Evolutionary conservation across 2,329 filamentous ascomycete genomes (phyloP).

Genomic region (Fusarium bactridioides): DNA sequence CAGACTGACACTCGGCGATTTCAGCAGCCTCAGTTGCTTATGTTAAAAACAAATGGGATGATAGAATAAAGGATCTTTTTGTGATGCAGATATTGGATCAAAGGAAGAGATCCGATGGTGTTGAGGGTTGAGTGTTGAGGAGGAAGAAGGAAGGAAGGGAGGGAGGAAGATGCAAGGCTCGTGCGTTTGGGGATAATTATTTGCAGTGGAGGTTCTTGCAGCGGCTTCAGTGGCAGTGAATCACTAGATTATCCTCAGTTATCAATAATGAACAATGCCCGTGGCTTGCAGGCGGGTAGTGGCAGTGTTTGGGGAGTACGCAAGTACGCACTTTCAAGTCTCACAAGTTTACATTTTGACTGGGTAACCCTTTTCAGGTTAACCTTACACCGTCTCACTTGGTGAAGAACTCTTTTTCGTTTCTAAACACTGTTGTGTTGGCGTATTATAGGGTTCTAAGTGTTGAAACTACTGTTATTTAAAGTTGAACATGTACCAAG

Average conservation of each 20-base stretch:
- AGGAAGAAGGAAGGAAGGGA: background rate
- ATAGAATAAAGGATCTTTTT: background rate
- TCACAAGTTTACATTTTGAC: background rate
- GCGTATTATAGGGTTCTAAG: background rate
- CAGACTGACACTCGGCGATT: background rate
- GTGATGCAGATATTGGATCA: background rate
- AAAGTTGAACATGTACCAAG: background rate
- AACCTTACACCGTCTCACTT: background rate
- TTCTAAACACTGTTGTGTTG: background rate
- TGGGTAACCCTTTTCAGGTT: background rate
- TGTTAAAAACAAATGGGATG: background rate
- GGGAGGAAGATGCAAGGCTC: background rate
- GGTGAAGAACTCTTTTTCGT: background rate
- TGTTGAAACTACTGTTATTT: background rate
- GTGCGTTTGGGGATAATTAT: background rate
- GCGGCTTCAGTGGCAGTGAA: background rate
- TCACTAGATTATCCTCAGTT: constrained; percentile 1
- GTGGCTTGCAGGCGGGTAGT: background rate
- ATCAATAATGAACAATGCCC: background rate
- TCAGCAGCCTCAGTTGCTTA: background rate
- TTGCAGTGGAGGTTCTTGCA: background rate
- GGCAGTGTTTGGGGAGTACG: background rate
- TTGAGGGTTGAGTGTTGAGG: background rate
- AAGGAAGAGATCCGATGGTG: background rate
- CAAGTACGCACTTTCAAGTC: background rate